These are phyloP conservation scores for Fabrea salina DNA, from an alignment of 169 alveolate genomes.

Conservation along the genomic window DNA sequence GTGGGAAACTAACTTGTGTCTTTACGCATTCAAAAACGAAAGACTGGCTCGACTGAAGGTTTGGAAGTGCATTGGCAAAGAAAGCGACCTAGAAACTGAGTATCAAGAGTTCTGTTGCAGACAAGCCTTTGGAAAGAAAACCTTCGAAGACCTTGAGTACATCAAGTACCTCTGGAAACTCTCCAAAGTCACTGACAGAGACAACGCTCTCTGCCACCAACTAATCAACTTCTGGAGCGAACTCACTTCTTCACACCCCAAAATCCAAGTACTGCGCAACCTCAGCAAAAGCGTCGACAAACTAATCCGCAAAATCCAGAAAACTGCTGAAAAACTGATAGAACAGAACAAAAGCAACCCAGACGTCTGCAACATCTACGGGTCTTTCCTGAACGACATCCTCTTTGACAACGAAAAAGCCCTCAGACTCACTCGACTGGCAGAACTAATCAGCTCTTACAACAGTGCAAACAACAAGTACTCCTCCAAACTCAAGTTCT, in stretches of 20 bases:
- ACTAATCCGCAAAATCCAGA: not conserved
- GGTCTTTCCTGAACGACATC: not conserved
- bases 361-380: not conserved
- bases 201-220: not conserved
- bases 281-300: not conserved
- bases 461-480: not conserved
- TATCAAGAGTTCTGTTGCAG: too few relatives aligned
- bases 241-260: not conserved
- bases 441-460: not conserved
- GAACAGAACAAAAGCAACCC: not conserved
- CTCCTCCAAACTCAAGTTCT: not conserved
- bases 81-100: too few relatives aligned
- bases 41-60: not conserved
- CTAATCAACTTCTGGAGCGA: not conserved
- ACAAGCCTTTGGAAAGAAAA: too few relatives aligned
- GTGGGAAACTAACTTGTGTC: not conserved
- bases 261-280: not conserved
- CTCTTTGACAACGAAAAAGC: not conserved
- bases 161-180: not conserved
- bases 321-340: not conserved
- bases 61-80: too few relatives aligned
- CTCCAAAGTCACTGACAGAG: not conserved
- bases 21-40: not conserved
- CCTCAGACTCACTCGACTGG: not conserved
- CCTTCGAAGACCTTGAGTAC: too few relatives aligned